These are phyloP conservation scores for Scenedesmus sp. DNA, from an alignment of 163 green algal genomes.

Conservation along the genomic window DNA sequence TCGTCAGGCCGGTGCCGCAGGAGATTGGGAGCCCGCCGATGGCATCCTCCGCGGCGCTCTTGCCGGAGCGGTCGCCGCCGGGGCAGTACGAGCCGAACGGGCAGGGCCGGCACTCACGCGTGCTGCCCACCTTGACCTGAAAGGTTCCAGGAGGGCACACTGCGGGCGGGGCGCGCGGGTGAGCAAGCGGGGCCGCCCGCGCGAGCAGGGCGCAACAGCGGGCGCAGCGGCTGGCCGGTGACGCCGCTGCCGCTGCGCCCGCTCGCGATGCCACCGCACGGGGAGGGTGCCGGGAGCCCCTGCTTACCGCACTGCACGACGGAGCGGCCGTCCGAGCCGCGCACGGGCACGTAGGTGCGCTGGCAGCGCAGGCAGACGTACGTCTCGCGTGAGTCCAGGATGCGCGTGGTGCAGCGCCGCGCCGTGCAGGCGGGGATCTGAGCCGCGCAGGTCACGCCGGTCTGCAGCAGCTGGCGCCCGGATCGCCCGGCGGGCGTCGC, in stretches of 20 bases:
- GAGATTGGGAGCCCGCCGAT: too few species aligned
- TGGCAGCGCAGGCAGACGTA: constrained; percentile 5
- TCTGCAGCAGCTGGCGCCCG: neutral
- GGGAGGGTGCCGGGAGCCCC: too few species aligned
- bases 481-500: too few species aligned
- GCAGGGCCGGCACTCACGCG: neutral
- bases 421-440: neutral
- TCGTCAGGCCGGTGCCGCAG: neutral
- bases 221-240: too few species aligned
- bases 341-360: neutral
- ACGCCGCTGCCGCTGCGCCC: too few species aligned
- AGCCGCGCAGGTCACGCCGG: neutral
- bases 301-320: constrained; percentile 3
- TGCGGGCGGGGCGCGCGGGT: too few species aligned
- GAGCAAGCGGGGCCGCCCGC: too few species aligned
- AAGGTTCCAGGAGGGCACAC: neutral
- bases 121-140: neutral
- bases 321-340: neutral
- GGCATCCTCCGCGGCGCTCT: too few species aligned
- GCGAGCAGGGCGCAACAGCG: too few species aligned
- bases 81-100: neutral
- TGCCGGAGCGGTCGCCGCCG: too few species aligned
- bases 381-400: neutral
- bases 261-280: too few species aligned
- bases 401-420: neutral